Conservation (phyloP, 306 rosid species). For the Gastrolobium bilobum region DNA sequence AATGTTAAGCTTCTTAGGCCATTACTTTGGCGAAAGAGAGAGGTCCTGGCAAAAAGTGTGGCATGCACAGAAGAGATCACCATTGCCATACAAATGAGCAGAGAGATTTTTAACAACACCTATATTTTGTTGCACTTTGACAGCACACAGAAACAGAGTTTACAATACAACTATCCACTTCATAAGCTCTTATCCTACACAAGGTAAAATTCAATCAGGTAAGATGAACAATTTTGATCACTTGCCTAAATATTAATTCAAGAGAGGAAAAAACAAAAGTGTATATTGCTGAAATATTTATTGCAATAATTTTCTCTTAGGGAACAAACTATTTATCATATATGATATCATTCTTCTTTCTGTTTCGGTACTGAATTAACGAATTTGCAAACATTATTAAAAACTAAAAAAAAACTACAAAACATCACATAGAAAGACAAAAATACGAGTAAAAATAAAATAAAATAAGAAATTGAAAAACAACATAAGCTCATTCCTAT, state of each 20-base stretch:
- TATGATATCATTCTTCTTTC: no score
- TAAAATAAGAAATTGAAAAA: no score
- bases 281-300: neutral
- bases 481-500: no score
- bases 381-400: no score
- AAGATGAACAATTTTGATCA: conserved; percentile 9
- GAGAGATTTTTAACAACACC: neutral
- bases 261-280: neutral
- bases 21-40: conserved; percentile 53
- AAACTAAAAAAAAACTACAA: no score
- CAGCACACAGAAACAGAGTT: conserved; percentile 1
- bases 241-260: neutral
- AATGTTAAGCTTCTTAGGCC: conserved; percentile 55
- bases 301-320: conserved; percentile 5
- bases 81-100: conserved; percentile 46
- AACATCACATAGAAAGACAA: no score
- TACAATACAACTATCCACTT: neutral
- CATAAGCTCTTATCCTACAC: conserved; percentile 32
- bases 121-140: conserved; percentile 12
- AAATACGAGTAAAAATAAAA: no score
- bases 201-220: neutral
- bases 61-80: conserved; percentile 60
- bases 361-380: no score
- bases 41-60: conserved; percentile 56
- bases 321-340: neutral